Evolutionary conservation across 139 green algal genomes (phyloP).

Genomic region (Spirogloea muscicola): DNA sequence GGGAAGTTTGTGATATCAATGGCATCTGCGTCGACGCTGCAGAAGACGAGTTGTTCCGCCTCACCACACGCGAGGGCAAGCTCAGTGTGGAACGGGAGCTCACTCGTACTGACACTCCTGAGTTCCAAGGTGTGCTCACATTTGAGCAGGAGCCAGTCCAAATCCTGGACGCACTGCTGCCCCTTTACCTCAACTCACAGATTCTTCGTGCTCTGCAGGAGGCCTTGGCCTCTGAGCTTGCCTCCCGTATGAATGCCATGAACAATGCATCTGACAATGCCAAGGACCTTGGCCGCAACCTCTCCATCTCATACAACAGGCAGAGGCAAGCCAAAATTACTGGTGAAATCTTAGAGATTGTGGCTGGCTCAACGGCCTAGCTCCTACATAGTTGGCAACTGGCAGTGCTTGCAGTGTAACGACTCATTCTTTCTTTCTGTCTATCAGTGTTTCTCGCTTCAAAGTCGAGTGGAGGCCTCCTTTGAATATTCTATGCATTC

Average conservation of each 20-base stretch:
- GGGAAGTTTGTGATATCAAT: constrained; percentile 90
- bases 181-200: constrained; percentile 95
- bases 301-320: constrained; percentile 90
- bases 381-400: too few relatives aligned
- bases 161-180: constrained; percentile 97
- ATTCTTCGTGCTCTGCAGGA: constrained; percentile 79
- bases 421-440: too few relatives aligned
- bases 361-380: constrained; percentile 58
- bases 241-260: constrained; percentile 99
- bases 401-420: too few relatives aligned
- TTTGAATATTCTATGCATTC: too few relatives aligned
- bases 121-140: constrained; percentile 83
- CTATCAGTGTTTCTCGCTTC: too few relatives aligned
- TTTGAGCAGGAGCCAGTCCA: constrained; percentile 99
- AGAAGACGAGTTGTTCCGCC: constrained; percentile 97
- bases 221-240: constrained; percentile 92
- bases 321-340: constrained; percentile 93
- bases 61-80: constrained; percentile 81
- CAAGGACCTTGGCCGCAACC: constrained; percentile 81
- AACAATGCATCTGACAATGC: constrained; percentile 94
- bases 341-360: constrained; percentile 80
- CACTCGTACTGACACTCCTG: constrained; percentile 56
- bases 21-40: constrained; percentile 94
- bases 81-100: constrained; percentile 82
- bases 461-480: too few relatives aligned